Percentiles rank a stretch among this genome's conserved stretches.
phyloP scores from a whole-genome alignment of 2,329 filamentous ascomycete genomes.

The Arthrobotrys entomopaga region DNA sequence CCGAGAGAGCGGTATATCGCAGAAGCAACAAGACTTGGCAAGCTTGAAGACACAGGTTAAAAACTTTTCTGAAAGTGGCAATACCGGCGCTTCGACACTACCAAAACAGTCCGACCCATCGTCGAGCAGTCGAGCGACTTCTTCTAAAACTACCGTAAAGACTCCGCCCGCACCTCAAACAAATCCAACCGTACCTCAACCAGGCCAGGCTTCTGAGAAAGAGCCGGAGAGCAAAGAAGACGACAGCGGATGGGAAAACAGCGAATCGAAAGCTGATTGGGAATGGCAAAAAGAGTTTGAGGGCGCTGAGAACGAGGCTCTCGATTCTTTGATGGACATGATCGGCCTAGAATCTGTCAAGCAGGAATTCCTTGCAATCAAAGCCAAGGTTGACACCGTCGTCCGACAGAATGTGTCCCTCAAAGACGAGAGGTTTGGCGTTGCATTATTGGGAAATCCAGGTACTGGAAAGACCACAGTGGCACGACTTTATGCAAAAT shows the following conservation, averaged over 20 bases:
- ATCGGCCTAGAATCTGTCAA: slow-evolving; percentile 78
- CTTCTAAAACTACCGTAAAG: slow-evolving; percentile 23
- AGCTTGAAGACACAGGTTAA: slow-evolving; percentile 61
- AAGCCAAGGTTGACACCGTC: slow-evolving; percentile 70
- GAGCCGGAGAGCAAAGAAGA: slow-evolving; percentile 29
- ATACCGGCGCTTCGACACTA: slow-evolving; percentile 23
- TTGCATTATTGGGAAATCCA: slow-evolving; percentile 75
- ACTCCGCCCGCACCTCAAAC: slow-evolving; percentile 27
- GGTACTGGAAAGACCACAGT: slow-evolving; percentile 83
- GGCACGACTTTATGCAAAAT: slow-evolving; percentile 74
- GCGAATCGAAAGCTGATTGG: slow-evolving; percentile 70
- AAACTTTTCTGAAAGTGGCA: slow-evolving; percentile 32
- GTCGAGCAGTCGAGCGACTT: slow-evolving; percentile 17
- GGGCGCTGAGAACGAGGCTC: slow-evolving; percentile 65
- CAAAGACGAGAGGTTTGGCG: slow-evolving; percentile 70
- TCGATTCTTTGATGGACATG: slow-evolving; percentile 76
- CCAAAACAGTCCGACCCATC: slow-evolving; percentile 18
- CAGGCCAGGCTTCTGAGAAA: slow-evolving; percentile 41
- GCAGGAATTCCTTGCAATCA: slow-evolving; percentile 70
- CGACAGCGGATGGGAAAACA: slow-evolving; percentile 20
- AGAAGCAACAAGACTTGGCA: slow-evolving; percentile 66
- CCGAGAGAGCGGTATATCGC: slow-evolving; percentile 64
- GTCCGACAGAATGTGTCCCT: slow-evolving; percentile 70
- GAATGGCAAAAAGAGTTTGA: slow-evolving; percentile 69
- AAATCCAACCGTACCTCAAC: slow-evolving; percentile 19